Evolutionary conservation across 176 grass and related monocot species (phyloP).

Genomic region (maize (Zea mays)): Zm-B73-REFERENCE-NAM-5.0 NC_050100.1:73907001-73907500

Average conservation of each 20-base stretch:
- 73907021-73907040: not conserved
- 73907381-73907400: slow-evolving; percentile 95
- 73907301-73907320: slow-evolving; percentile 58
- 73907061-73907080: not conserved
- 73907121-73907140: slow-evolving; percentile 72
- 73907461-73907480: slow-evolving; percentile 93
- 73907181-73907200: slow-evolving; percentile 60
- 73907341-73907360: not conserved
- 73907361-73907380: slow-evolving; percentile 86
- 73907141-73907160: slow-evolving; percentile 49
- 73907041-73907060: slow-evolving; percentile 8
- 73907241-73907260: slow-evolving; percentile 88
- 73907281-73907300: slow-evolving; percentile 85
- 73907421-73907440: not conserved
- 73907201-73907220: slow-evolving; percentile 41
- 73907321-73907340: not conserved
- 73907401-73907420: not conserved
- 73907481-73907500: slow-evolving; percentile 91
- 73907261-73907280: slow-evolving; percentile 88
- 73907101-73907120: slow-evolving; percentile 57
- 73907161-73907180: slow-evolving; percentile 59
- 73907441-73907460: not conserved
- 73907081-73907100: slow-evolving; percentile 60
- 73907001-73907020: not conserved
- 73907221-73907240: slow-evolving; percentile 79